phyloP scores from a whole-genome alignment of 768 basidiomycete species.

The Panaeolus papilionaceus region DNA sequence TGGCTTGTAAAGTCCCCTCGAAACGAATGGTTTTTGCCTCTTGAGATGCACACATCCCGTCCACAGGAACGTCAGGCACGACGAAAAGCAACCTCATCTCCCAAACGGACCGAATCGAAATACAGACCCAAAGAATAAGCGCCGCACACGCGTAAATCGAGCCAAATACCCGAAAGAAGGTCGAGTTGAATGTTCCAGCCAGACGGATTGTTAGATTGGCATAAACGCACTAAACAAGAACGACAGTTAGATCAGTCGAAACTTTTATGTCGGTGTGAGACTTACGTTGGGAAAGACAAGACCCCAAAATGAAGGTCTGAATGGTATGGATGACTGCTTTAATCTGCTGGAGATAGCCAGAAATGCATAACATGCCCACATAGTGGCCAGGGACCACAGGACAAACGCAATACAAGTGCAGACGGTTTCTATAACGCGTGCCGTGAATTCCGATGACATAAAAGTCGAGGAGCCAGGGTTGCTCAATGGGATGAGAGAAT shows the following conservation, averaged over 20 bases:
- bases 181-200: constrained; percentile 53
- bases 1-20: neutral
- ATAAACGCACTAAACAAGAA: constrained; percentile 26
- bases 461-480: constrained; percentile 40
- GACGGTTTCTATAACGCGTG: constrained; percentile 46
- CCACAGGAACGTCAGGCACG: neutral
- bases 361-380: constrained; percentile 66
- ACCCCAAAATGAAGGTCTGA: constrained; percentile 69
- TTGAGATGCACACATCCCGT: too few relatives aligned
- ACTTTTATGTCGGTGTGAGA: constrained; percentile 2
- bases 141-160: constrained; percentile 57
- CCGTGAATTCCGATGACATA: constrained; percentile 37
- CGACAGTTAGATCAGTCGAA: constrained; percentile 6
- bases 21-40: neutral
- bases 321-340: constrained; percentile 49
- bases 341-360: constrained; percentile 53
- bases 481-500: constrained; percentile 38
- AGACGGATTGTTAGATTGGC: constrained; percentile 61
- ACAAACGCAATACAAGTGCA: constrained; percentile 55
- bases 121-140: constrained; percentile 57
- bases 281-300: constrained; percentile 72
- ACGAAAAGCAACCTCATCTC: constrained; percentile 29
- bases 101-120: constrained; percentile 49
- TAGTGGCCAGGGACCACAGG: constrained; percentile 67
- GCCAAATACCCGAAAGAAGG: constrained; percentile 63